Percentiles rank a stretch among this genome's conserved stretches.
Conservation (phyloP, 371 early-diverging fungal genomes). For the Mortierella sp. region DNA sequence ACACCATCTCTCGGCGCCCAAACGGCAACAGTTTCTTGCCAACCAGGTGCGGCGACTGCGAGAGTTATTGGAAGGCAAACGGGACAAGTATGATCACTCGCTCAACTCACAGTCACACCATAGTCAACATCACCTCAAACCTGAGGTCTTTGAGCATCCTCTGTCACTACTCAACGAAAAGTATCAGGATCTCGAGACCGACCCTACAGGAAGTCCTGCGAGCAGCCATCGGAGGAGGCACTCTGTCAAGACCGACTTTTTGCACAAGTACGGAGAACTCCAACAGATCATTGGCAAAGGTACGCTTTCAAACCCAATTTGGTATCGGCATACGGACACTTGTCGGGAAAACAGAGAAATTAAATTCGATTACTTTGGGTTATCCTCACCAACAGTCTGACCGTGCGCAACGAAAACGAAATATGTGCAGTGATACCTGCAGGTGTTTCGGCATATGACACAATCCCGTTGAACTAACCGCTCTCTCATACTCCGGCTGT, state of each 20-base stretch:
- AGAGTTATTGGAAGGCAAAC: conserved; percentile 39
- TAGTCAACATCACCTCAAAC: conserved; percentile 16
- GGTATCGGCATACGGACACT: neutral
- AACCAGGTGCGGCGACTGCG: conserved; percentile 42
- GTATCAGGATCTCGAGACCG: conserved; percentile 33
- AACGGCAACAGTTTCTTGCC: conserved; percentile 43
- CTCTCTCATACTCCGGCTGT: neutral
- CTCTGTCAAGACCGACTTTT: conserved; percentile 27
- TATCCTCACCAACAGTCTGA: conserved; percentile 1
- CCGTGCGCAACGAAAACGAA: neutral
- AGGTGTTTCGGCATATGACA: conserved; percentile 9
- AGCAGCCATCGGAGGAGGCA: conserved; percentile 11
- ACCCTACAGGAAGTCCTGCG: conserved; percentile 25
- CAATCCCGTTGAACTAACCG: neutral
- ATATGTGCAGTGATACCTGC: neutral
- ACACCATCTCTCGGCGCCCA: conserved; percentile 44
- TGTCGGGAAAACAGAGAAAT: neutral
- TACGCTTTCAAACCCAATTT: neutral
- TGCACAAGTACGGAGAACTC: conserved; percentile 56
- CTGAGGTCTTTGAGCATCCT: conserved; percentile 38
- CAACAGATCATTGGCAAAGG: conserved; percentile 59
- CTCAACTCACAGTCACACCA: neutral
- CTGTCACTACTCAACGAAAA: conserved; percentile 41
- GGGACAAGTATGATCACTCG: conserved; percentile 24
- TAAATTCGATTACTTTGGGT: conserved; percentile 14